Percentiles rank a stretch among this genome's conserved stretches.
Evolutionary conservation across 2,329 filamentous ascomycete species (phyloP).

Genomic region (Alternaria viburni): DNA sequence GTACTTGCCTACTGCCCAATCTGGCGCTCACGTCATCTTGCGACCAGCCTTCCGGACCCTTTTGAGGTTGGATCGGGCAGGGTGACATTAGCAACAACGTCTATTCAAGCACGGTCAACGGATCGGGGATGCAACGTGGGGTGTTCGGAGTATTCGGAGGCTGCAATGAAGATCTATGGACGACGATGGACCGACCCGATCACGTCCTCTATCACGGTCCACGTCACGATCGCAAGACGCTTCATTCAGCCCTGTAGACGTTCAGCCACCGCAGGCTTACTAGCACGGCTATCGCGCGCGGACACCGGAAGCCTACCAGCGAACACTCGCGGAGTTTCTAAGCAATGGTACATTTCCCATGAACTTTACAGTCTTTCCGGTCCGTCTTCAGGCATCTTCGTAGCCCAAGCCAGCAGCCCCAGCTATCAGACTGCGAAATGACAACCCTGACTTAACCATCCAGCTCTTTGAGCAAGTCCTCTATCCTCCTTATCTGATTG

Average conservation of each 20-base stretch:
- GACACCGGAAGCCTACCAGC: background rate
- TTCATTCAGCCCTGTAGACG: background rate
- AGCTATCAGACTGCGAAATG: background rate
- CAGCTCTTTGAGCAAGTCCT: conserved; percentile 26
- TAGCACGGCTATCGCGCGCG: background rate
- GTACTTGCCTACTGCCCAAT: background rate
- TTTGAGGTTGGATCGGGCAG: background rate
- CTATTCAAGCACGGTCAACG: background rate
- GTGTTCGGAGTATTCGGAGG: background rate
- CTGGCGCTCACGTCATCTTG: conserved; percentile 1
- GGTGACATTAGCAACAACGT: background rate
- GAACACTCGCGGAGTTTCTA: background rate
- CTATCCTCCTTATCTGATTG: conserved; percentile 21
- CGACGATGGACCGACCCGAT: background rate
- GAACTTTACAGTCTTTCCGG: background rate
- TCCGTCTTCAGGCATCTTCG: background rate
- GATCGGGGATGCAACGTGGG: background rate
- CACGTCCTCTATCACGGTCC: background rate
- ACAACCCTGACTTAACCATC: background rate
- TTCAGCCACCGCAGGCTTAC: background rate
- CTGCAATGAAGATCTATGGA: background rate
- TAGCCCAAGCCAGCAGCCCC: background rate
- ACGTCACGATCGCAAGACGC: background rate
- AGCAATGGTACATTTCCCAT: background rate
- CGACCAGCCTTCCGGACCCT: background rate